Evolutionary conservation across 352 stramenopile species (phyloP).

Genomic region (Phytophthora syringae): DNA sequence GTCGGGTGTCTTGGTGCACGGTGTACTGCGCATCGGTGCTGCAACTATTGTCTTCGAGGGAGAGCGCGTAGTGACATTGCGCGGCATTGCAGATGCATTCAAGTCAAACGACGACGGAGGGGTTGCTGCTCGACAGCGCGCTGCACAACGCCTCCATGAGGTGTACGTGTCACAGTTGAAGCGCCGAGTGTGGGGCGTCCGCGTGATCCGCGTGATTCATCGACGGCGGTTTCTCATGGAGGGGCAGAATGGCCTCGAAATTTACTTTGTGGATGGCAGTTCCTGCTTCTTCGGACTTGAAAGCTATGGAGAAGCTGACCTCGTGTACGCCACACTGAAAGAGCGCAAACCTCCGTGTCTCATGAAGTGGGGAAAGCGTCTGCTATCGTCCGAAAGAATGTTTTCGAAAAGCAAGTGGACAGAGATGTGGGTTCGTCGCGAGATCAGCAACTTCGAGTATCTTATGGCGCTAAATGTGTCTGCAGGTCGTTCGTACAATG

Average conservation of each 20-base stretch:
- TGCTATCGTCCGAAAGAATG: slow-evolving; percentile 75
- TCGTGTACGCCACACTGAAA: slow-evolving; percentile 79
- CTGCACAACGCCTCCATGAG: slow-evolving; percentile 51
- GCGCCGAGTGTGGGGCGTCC: slow-evolving; percentile 77
- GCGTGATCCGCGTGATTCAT: slow-evolving; percentile 83
- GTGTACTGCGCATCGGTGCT: slow-evolving; percentile 71
- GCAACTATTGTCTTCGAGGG: slow-evolving; percentile 86
- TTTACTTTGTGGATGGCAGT: slow-evolving; percentile 89
- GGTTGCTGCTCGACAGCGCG: slow-evolving; percentile 31
- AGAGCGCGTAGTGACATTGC: slow-evolving; percentile 73
- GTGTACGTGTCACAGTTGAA: slow-evolving; percentile 75
- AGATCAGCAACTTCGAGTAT: slow-evolving; percentile 96
- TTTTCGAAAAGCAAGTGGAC: slow-evolving; percentile 88
- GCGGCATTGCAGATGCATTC: slow-evolving; percentile 58
- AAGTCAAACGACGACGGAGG: slow-evolving; percentile 51
- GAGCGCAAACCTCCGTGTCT: slow-evolving; percentile 86
- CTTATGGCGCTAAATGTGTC: slow-evolving; percentile 96
- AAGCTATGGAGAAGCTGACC: slow-evolving; percentile 66
- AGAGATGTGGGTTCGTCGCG: slow-evolving; percentile 85
- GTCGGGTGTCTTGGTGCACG: slow-evolving; percentile 76
- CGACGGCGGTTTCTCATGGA: slow-evolving; percentile 80
- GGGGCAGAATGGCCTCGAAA: slow-evolving; percentile 71
- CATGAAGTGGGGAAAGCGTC: slow-evolving; percentile 76
- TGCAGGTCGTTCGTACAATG: slow-evolving; percentile 96
- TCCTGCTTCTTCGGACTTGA: slow-evolving; percentile 82